These are phyloP conservation scores for Solanum corneliomulleri DNA, from an alignment of 257 asterid species.

Conservation along the genomic window DNA sequence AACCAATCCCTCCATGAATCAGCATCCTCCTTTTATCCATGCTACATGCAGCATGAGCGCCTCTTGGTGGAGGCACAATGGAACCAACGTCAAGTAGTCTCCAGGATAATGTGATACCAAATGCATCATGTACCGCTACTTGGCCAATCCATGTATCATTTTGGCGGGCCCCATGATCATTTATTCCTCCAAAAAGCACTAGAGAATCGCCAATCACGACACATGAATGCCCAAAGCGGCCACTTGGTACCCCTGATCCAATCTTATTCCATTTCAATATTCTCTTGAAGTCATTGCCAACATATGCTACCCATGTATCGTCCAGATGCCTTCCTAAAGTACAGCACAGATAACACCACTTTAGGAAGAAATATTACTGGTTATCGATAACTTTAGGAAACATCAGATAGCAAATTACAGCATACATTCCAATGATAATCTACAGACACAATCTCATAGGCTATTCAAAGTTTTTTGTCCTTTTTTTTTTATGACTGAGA, in stretches of 20 bases:
- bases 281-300: conserved; percentile 33
- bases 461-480: not conserved
- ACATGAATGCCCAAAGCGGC: conserved; percentile 86
- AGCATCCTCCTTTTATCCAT: conserved; percentile 46
- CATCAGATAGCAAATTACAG: not conserved
- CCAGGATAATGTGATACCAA: conserved; percentile 55
- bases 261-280: conserved; percentile 59
- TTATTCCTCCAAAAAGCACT: conserved; percentile 85
- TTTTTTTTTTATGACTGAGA: not conserved
- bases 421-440: not conserved
- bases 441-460: not conserved
- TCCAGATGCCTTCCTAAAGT: conserved; percentile 76
- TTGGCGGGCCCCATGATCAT: conserved; percentile 60
- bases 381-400: not conserved
- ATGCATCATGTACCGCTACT: conserved; percentile 23
- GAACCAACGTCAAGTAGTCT: conserved; percentile 45
- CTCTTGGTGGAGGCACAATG: conserved; percentile 61
- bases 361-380: not conserved
- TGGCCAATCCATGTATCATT: conserved; percentile 75
- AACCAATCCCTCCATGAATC: conserved; percentile 83
- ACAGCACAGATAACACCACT: not conserved
- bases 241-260: conserved; percentile 60
- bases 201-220: conserved; percentile 42
- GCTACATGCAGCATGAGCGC: conserved; percentile 87
- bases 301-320: conserved; percentile 79